Evolutionary conservation across 257 asterid species (phyloP), one percentile per base, ranked within the genome.

Genomic region (Lithospermum erythrorhizon): DNA sequence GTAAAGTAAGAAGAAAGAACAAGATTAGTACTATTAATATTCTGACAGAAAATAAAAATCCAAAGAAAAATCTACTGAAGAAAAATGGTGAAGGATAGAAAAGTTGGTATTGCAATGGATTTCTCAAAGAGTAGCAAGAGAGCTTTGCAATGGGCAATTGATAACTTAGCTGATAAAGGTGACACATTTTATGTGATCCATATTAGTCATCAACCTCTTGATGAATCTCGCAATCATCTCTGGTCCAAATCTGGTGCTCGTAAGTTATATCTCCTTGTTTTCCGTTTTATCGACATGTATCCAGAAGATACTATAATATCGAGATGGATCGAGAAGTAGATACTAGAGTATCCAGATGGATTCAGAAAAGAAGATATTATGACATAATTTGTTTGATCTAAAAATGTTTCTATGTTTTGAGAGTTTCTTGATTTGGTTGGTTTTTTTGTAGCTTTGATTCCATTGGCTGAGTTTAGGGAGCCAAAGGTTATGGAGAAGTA

Each of bases 111-210:
- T 21, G 97, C 95, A 1, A 79, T 89, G 82, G 97, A 89, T 64
- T 89, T 89, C 82, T 89, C 97, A 1, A 78, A 84, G 79, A 86
- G 90, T 80, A 89, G 97, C 73, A 87, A 81, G 70, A 65, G 75
- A 49, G 97, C 95, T 35, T 67, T 89, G 62, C 73, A 75, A 62
- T 89, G 97, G 97, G 81, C 95, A 4, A 78, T 89, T 61, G 95
- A 87, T 55, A 84, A 89, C 61, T 71, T 89, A 53, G 95, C 95
- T 24, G 95, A 84, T 18, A 78, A 81, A 61, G 97, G 79, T 60
- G 95, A 89, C 65, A 78, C 81, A 6, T 69, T 89, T 59, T 70
- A 75, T 67, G 63, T 89, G 60, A 35, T 89, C 45, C 95, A 89
- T 72, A 56, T 80, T 81, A 76, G 75, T 53, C 29, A 82, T 49